Percentiles rank a stretch among this genome's conserved stretches.
These are phyloP conservation scores for Dothideomycetidae sp. DNA, from an alignment of 2,329 filamentous ascomycete species.

Conservation along the genomic window DNA sequence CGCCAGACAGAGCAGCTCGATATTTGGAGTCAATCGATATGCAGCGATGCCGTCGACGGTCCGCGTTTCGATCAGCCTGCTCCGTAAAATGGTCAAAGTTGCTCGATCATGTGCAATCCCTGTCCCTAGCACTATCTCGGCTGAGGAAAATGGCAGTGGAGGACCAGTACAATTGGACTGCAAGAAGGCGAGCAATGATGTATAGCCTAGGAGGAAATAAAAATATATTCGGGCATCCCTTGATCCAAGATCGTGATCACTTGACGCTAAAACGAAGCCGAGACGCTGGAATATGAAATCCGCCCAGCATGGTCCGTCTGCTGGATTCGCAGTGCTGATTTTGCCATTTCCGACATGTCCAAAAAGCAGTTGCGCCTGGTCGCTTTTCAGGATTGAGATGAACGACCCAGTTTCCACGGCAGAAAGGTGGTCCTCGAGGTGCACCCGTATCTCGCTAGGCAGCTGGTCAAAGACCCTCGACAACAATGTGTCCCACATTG, in stretches of 20 bases:
- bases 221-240: constrained; percentile 24
- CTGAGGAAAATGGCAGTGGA: constrained; percentile 47
- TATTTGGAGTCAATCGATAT: constrained; percentile 68
- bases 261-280: constrained; percentile 23
- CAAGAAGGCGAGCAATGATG: constrained; percentile 63
- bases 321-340: constrained; percentile 19
- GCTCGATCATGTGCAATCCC: constrained; percentile 26
- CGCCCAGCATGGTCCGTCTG: constrained; percentile 28
- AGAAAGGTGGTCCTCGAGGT: constrained; percentile 25
- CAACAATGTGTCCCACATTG: constrained; percentile 31
- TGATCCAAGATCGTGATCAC: constrained; percentile 8
- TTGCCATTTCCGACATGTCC: constrained; percentile 25
- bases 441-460: constrained; percentile 28
- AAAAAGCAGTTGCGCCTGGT: constrained; percentile 28
- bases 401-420: constrained; percentile 31
- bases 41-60: constrained; percentile 73
- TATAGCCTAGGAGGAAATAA: constrained; percentile 46
- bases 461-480: constrained; percentile 27
- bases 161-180: constrained; percentile 83
- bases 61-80: constrained; percentile 52
- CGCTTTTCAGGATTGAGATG: constrained; percentile 24
- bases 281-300: constrained; percentile 33
- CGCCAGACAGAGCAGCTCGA: constrained; percentile 73
- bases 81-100: constrained; percentile 32
- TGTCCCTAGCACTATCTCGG: constrained; percentile 37